These are phyloP conservation scores for Dothistroma pini DNA, from an alignment of 2,329 filamentous ascomycete genomes.

Conservation along the genomic window DNA sequence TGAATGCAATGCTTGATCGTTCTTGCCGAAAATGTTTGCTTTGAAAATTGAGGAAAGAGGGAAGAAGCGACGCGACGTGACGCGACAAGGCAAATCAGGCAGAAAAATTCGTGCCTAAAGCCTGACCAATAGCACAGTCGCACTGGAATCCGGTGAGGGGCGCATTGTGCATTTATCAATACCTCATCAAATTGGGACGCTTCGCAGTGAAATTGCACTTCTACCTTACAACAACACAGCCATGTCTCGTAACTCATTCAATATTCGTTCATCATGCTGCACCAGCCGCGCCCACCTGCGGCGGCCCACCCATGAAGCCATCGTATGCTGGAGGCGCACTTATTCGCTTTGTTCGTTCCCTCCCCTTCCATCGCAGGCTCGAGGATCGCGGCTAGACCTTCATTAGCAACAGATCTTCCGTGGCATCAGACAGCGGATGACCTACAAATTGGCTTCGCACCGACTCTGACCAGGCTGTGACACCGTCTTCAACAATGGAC, in stretches of 20 bases:
- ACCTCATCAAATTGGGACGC: background rate
- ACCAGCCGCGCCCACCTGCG: background rate
- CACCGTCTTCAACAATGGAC: conserved; percentile 6
- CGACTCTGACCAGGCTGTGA: conserved; percentile 2
- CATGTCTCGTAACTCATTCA: background rate
- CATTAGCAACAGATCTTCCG: background rate
- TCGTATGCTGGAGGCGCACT: conserved; percentile 7
- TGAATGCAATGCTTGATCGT: background rate
- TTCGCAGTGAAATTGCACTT: no score
- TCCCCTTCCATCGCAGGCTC: background rate
- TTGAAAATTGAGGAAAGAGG: background rate
- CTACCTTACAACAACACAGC: no score
- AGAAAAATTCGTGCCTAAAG: background rate
- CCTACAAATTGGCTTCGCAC: conserved; percentile 8
- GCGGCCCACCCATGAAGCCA: background rate
- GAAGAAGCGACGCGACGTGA: background rate
- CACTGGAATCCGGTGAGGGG: no score
- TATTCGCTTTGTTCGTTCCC: background rate
- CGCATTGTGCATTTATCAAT: background rate
- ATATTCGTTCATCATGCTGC: background rate
- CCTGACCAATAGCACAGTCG: background rate
- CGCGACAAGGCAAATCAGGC: background rate
- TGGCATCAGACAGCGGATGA: background rate
- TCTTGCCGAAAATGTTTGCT: background rate
- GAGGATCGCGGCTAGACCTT: background rate